These are phyloP conservation scores for Ogataea salicorniae DNA, from an alignment of 805 yeast species.

Conservation along the genomic window DNA sequence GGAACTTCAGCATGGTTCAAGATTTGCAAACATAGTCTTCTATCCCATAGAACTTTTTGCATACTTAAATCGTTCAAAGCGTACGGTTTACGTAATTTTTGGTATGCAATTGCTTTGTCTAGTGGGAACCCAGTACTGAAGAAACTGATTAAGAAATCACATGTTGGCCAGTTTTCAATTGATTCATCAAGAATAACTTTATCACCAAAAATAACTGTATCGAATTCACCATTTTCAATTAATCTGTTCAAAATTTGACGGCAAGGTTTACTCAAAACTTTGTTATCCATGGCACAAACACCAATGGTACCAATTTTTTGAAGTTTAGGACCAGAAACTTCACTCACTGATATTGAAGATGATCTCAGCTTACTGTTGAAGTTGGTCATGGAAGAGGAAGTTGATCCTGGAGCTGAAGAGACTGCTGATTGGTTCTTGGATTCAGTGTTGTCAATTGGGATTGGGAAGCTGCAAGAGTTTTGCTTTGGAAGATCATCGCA, in stretches of 20 bases:
- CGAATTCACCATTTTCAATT: constrained; percentile 92
- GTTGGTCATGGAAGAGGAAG: constrained; percentile 11
- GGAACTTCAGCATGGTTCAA: constrained; percentile 81
- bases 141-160: constrained; percentile 90
- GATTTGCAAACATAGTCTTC: constrained; percentile 78
- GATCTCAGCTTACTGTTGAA: constrained; percentile 21
- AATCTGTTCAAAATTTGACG: constrained; percentile 82
- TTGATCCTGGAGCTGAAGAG: constrained; percentile 9
- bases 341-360: constrained; percentile 33
- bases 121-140: constrained; percentile 96
- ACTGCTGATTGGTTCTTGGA: constrained; percentile 2
- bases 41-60: constrained; percentile 97
- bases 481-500: no score
- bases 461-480: neutral
- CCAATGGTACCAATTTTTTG: constrained; percentile 91
- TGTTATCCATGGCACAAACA: constrained; percentile 98
- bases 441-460: constrained; percentile 1
- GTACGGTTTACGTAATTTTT: constrained; percentile 83
- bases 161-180: constrained; percentile 97
- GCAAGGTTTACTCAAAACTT: constrained; percentile 94
- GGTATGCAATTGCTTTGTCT: constrained; percentile 91
- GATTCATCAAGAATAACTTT: constrained; percentile 91
- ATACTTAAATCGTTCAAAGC: constrained; percentile 81
- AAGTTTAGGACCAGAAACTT: constrained; percentile 42
- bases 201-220: constrained; percentile 94